phyloP scores from a whole-genome alignment of 164 flowering plant genomes.

The Chimonanthus salicifolius region DNA sequence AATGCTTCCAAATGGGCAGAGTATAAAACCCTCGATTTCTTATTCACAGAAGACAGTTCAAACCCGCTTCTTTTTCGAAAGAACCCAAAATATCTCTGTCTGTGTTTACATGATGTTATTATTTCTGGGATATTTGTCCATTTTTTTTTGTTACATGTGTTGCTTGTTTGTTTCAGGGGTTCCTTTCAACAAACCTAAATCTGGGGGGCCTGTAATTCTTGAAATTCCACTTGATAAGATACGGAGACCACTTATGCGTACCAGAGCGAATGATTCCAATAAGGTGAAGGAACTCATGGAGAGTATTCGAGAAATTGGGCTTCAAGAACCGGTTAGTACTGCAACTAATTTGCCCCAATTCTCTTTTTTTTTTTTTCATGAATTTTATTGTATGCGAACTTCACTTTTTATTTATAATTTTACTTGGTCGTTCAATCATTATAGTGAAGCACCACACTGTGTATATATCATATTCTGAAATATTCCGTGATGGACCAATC shows the following conservation, averaged over 20 bases:
- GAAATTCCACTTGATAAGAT: conserved; percentile 86
- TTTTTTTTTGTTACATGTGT: background rate
- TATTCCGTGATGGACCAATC: too few species aligned
- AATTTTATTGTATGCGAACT: too few species aligned
- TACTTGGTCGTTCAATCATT: too few species aligned
- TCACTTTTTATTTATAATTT: too few species aligned
- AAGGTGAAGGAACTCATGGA: conserved; percentile 94
- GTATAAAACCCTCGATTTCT: background rate
- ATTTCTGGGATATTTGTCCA: background rate
- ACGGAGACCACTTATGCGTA: conserved; percentile 79
- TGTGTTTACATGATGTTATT: background rate
- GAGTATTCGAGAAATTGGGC: conserved; percentile 78
- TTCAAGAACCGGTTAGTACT: conserved; percentile 71
- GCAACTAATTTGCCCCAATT: background rate
- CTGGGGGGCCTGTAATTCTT: conserved; percentile 60
- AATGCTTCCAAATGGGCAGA: background rate
- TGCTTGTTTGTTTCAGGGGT: conserved; percentile 21
- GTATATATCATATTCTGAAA: too few species aligned
- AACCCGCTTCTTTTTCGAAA: background rate
- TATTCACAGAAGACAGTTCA: background rate
- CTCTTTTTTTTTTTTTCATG: background rate
- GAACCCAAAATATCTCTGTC: too few species aligned
- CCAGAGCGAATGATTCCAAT: conserved; percentile 67
- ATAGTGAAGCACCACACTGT: too few species aligned
- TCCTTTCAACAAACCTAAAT: conserved; percentile 22